A percentile compares a stretch with the other conserved stretches of the same genome.
Evolutionary conservation across 768 basidiomycete species (phyloP).

Genomic region (Lactifluus piperatus): DNA sequence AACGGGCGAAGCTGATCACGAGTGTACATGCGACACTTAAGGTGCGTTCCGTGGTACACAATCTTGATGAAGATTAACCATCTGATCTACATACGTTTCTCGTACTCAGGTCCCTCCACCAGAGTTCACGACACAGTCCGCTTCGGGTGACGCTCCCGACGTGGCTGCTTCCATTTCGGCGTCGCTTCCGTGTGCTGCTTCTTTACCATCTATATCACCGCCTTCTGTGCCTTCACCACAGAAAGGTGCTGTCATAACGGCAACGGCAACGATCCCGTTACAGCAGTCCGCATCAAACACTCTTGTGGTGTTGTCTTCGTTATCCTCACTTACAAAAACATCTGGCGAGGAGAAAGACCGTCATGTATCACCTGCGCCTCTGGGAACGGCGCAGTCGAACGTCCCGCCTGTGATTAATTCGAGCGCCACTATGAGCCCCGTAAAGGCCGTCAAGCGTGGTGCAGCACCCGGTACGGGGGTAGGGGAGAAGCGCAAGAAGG

Average conservation of each 20-base stretch:
- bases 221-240: constrained; percentile 26
- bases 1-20: constrained; percentile 81
- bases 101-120: constrained; percentile 39
- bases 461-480: constrained; percentile 43
- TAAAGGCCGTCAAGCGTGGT: constrained; percentile 64
- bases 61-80: not conserved
- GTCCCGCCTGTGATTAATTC: constrained; percentile 28
- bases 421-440: constrained; percentile 27
- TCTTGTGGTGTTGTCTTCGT: constrained; percentile 27
- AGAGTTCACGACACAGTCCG: constrained; percentile 44
- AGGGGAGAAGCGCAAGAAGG: constrained; percentile 84
- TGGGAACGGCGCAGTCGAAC: constrained; percentile 66
- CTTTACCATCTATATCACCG: constrained; percentile 23
- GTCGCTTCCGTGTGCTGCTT: constrained; percentile 26
- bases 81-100: not conserved
- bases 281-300: constrained; percentile 33
- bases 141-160: constrained; percentile 26
- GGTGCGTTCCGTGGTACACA: constrained; percentile 27
- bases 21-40: constrained; percentile 85
- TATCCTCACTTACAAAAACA: constrained; percentile 28
- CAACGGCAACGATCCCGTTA: constrained; percentile 33
- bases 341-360: constrained; percentile 40
- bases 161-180: constrained; percentile 24
- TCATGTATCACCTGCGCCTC: constrained; percentile 58
- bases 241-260: constrained; percentile 23